These are phyloP conservation scores for Bipolaris bicolor DNA, from an alignment of 2,329 filamentous ascomycete genomes.

Conservation along the genomic window DNA sequence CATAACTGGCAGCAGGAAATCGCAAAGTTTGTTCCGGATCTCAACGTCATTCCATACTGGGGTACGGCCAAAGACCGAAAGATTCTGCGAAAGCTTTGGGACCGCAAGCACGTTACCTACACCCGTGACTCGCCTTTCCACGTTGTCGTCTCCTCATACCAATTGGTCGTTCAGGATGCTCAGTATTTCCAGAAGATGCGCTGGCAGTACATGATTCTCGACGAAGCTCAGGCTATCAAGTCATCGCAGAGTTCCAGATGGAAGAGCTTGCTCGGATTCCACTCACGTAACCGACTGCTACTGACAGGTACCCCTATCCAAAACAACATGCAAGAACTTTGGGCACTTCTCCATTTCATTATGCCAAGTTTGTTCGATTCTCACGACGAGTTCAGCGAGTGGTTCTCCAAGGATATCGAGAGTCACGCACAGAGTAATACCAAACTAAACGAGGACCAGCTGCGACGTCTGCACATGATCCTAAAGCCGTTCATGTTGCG, in stretches of 20 bases:
- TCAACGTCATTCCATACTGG: conserved; percentile 98
- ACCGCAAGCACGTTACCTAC: conserved; percentile 96
- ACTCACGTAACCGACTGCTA: conserved; percentile 91
- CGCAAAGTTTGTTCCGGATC: conserved; percentile 86
- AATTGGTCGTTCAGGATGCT: conserved; percentile 93
- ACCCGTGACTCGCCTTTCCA: conserved; percentile 93
- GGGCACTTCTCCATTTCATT: conserved; percentile 97
- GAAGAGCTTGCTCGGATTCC: conserved; percentile 93
- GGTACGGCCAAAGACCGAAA: conserved; percentile 93
- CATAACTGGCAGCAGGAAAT: conserved; percentile 99
- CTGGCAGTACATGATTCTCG: conserved; percentile 99
- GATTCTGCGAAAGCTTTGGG: conserved; percentile 97
- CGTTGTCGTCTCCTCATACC: conserved; percentile 94
- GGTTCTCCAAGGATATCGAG: conserved; percentile 96
- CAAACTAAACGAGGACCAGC: conserved; percentile 98
- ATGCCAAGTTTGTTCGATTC: conserved; percentile 99
- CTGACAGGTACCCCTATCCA: conserved; percentile 97
- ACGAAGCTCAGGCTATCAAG: conserved; percentile 99
- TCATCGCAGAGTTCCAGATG: conserved; percentile 94
- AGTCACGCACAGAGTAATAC: conserved; percentile 98
- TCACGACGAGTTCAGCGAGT: conserved; percentile 90
- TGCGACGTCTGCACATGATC: conserved; percentile 97
- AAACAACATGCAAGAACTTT: conserved; percentile 99
- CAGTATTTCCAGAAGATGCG: conserved; percentile 99
- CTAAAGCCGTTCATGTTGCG: conserved; percentile 99